Evolutionary conservation across 495 filamentous ascomycete genomes (phyloP).

Genomic region (Daldinia grandis): DNA sequence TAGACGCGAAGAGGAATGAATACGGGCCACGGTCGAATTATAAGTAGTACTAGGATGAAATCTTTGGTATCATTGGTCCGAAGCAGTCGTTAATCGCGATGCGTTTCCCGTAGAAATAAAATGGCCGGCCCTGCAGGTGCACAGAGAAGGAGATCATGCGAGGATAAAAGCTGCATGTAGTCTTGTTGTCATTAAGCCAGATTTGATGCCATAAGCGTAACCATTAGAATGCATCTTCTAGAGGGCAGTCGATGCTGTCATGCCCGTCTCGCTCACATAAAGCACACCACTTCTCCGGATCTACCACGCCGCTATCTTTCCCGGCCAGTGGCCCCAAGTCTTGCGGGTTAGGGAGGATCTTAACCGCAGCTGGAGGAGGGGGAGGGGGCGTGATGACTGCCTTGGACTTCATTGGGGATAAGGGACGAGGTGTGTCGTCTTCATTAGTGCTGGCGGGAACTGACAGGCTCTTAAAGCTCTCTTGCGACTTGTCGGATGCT

Average conservation of each 20-base stretch:
- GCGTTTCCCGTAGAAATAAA: slow-evolving; percentile 32
- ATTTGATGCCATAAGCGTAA: neutral
- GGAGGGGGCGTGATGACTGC: slow-evolving; percentile 27
- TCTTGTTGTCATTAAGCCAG: slow-evolving; percentile 10
- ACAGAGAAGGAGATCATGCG: slow-evolving; percentile 6
- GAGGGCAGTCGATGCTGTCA: slow-evolving; percentile 92
- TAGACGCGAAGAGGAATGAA: slow-evolving; percentile 25
- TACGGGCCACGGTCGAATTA: slow-evolving; percentile 26
- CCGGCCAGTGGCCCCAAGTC: slow-evolving; percentile 78
- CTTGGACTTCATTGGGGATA: slow-evolving; percentile 59
- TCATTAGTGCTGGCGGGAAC: slow-evolving; percentile 45
- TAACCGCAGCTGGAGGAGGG: slow-evolving; percentile 38
- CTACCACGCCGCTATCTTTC: slow-evolving; percentile 79
- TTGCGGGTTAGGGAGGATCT: slow-evolving; percentile 67
- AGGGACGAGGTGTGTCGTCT: slow-evolving; percentile 58
- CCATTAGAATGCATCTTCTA: slow-evolving; percentile 77
- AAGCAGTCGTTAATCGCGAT: slow-evolving; percentile 39
- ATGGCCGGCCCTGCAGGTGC: slow-evolving; percentile 1
- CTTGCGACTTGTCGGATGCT: slow-evolving; percentile 41
- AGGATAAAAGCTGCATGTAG: slow-evolving; percentile 15
- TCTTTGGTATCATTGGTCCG: slow-evolving; percentile 47
- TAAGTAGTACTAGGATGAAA: slow-evolving; percentile 18
- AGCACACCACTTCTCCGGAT: slow-evolving; percentile 94
- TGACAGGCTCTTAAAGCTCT: slow-evolving; percentile 56
- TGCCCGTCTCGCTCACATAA: slow-evolving; percentile 96